Conservation (phyloP, 768 basidiomycete genomes). For the Agaricus blazei region DNA sequence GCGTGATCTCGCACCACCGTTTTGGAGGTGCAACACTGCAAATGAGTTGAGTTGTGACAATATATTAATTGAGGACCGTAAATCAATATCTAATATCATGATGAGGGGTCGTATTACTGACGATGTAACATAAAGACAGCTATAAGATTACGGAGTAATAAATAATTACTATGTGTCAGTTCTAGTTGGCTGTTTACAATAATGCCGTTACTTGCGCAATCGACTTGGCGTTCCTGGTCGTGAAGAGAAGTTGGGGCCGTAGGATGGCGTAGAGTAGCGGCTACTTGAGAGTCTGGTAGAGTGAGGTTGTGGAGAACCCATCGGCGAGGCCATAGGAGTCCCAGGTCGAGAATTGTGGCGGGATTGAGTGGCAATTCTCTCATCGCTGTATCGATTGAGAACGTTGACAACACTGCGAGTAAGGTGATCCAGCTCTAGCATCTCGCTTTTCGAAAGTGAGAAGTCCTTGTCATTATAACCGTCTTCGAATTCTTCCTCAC, state of each 20-base stretch:
- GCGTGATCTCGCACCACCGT: too few species aligned
- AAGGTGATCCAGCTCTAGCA: conserved; percentile 70
- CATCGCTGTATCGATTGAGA: conserved; percentile 66
- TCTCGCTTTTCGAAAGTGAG: conserved; percentile 61
- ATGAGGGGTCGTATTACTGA: too few species aligned
- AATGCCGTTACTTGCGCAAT: conserved; percentile 30
- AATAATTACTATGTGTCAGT: conserved; percentile 5
- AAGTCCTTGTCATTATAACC: conserved; percentile 41
- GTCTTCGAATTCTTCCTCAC: conserved; percentile 55
- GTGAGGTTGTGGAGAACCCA: conserved; percentile 43
- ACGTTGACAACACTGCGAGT: conserved; percentile 72
- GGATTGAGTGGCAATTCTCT: conserved; percentile 54
- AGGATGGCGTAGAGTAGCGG: conserved; percentile 54
- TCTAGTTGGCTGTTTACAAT: background rate
- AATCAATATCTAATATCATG: too few species aligned
- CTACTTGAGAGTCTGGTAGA: conserved; percentile 36
- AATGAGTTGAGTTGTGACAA: background rate
- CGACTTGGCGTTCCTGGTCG: conserved; percentile 64
- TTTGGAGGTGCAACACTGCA: too few species aligned
- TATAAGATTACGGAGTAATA: background rate
- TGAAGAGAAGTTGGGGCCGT: conserved; percentile 31
- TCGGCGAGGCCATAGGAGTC: conserved; percentile 39
- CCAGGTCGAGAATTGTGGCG: conserved; percentile 59
- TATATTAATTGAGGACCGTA: too few species aligned
- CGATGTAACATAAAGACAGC: too few species aligned